Evolutionary conservation across 305 asterid species (phyloP), one percentile per base, ranked within the genome.

Genomic region (Fraxinus sp.): DNA sequence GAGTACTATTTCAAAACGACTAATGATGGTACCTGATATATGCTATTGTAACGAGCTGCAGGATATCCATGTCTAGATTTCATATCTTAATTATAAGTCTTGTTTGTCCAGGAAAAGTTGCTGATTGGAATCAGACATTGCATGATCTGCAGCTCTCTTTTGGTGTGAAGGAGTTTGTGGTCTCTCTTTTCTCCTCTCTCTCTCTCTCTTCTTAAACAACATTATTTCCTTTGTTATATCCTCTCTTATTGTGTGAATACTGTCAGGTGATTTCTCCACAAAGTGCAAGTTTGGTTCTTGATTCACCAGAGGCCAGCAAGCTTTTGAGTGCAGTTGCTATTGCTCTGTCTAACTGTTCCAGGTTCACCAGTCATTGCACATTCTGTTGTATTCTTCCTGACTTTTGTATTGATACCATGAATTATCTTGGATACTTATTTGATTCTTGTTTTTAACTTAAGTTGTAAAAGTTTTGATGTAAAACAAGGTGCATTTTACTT

Each of bases 261-360:
- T 70, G 75, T 78, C 89, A 95, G 99, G 97, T 95, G 91, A 92
- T 95, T 90, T 94, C 98, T 74, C 99, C 98, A 2, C 98, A 92
- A 85, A 95, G 98, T 88, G 97, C 94, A 79, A 95, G 99, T 2
- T 98, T 94, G 87, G 94, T 95, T 89, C 97, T 95, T 85, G 97
- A 94, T 84, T 94, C 97, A 82, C 98, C 99, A 52, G 98, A 94
- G 92, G 97, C 98, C 68, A 94, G 97, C 95, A 95, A 95, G 86
- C 99, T 95, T 83, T 88, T 95, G 89, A 95, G 99, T 90, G 98
- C 98, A 64, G 97, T 92, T 85, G 97, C 99, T 86, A 95, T 95
- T 89, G 98, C 98, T 80, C 84, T 94, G 88, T 90, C 98, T 86
- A 94, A 92, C n/a, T 44, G 55, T 44, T 92, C 97, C 81, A 91